Conservation (phyloP, 1,139 yeast species). For the Yamadazyma membranifaciens region DNA sequence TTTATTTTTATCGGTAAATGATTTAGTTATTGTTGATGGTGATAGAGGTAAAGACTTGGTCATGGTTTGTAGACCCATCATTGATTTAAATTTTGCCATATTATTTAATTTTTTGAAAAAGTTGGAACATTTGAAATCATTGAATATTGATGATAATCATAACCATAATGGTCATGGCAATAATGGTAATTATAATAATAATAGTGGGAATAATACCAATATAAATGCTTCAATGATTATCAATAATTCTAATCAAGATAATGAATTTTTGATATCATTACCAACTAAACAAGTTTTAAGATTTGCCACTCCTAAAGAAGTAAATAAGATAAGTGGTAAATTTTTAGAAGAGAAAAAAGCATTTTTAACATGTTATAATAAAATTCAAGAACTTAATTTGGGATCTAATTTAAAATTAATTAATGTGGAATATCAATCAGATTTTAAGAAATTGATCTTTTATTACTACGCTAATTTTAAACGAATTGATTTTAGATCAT, state of each 20-base stretch:
- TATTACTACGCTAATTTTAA: slow-evolving; percentile 76
- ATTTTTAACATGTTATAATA: slow-evolving; percentile 43
- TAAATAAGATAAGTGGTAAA: slow-evolving; percentile 42
- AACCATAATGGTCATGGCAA: background rate
- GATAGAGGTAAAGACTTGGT: slow-evolving; percentile 52
- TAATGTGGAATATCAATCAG: slow-evolving; percentile 93
- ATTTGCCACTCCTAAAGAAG: slow-evolving; percentile 49
- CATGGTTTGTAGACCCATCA: slow-evolving; percentile 48
- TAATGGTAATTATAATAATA: background rate
- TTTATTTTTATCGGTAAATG: slow-evolving; percentile 47
- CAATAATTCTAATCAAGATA: slow-evolving; percentile 41
- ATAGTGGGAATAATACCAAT: background rate
- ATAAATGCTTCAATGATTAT: slow-evolving; percentile 33
- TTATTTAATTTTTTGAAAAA: slow-evolving; percentile 77
- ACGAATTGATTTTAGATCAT: slow-evolving; percentile 87
- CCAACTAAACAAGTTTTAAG: slow-evolving; percentile 51
- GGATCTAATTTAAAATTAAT: slow-evolving; percentile 45
- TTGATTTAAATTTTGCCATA: slow-evolving; percentile 55
- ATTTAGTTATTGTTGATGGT: slow-evolving; percentile 50
- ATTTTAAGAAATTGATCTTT: slow-evolving; percentile 88
- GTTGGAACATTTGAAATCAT: slow-evolving; percentile 74
- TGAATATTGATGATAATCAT: slow-evolving; percentile 38
- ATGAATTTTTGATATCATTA: slow-evolving; percentile 45
- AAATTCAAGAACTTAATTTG: slow-evolving; percentile 43
- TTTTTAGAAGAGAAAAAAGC: slow-evolving; percentile 49